These are phyloP conservation scores for Fusarium sp. DNA, from an alignment of 2,329 filamentous ascomycete species.

Conservation along the genomic window DNA sequence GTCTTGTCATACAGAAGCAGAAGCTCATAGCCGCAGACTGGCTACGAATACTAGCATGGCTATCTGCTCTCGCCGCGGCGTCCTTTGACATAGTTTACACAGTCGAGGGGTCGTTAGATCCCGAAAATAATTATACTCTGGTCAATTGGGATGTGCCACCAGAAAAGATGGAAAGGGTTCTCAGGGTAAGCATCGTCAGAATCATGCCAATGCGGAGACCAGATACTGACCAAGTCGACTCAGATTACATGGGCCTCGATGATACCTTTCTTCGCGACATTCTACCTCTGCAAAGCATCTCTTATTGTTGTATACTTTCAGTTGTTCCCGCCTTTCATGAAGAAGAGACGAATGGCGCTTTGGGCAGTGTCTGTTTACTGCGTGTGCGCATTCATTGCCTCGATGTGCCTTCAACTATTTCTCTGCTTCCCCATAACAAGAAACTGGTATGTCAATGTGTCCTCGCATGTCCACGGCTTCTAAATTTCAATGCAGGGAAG, in stretches of 20 bases:
- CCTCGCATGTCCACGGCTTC: accelerated
- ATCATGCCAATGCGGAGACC: background rate
- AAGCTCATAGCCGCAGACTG: conserved; percentile 17
- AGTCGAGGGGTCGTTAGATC: conserved; percentile 2
- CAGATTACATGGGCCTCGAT: conserved; percentile 24
- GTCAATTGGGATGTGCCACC: conserved; percentile 18
- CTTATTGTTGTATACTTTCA: conserved; percentile 37
- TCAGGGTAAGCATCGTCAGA: background rate
- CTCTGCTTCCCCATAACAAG: conserved; percentile 26
- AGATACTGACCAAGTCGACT: background rate
- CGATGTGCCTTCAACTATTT: conserved; percentile 23
- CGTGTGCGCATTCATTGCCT: conserved; percentile 1
- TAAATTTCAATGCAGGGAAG: background rate
- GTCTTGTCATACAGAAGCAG: conserved; percentile 29
- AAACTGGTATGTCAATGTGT: conserved; percentile 24
- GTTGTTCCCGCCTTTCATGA: conserved; percentile 38
- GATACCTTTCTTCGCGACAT: conserved; percentile 31
- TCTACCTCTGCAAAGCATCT: conserved; percentile 39
- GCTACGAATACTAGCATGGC: conserved; percentile 22
- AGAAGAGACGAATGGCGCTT: conserved; percentile 12
- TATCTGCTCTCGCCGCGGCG: conserved; percentile 5
- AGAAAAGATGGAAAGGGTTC: conserved; percentile 1
- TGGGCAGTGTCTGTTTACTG: conserved; percentile 18
- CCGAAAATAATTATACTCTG: conserved; percentile 27
- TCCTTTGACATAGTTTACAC: conserved; percentile 15